Evolutionary conservation across 2,329 filamentous ascomycete genomes (phyloP), one percentile per base, ranked within the genome.

Genomic region (Aspergillus latus): DNA sequence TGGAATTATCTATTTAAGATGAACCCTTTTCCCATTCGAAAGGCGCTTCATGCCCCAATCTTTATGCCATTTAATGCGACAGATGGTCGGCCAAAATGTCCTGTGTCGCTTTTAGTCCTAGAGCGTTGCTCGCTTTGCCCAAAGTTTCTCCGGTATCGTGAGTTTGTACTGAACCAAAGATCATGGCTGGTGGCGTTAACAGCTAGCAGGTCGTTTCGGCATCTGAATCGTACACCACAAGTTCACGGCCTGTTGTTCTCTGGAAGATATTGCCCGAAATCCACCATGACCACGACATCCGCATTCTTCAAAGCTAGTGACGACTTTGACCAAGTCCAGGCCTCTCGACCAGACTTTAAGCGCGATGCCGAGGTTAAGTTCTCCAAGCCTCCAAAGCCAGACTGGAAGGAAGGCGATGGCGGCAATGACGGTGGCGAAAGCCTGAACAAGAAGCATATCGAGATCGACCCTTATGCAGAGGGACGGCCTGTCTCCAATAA

Each of bases 381-480:
- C 57, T 72, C 71, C 36, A 76, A 79, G 62, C 70, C 76, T 1
- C 71, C 71, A 8, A 72, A 74, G 48, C 73, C 74, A 2, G 57
- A 66, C 4, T 79, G 77, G 77, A 73, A 73, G 32, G 63, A 72
- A 40, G 77, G 76, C 16, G 68, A 74, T 21, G 76, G 76, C 3
- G 73, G 68, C 2, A 79, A 74, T 30, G 74, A 78, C 59, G 69
- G 72, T 15, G 79, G 80, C 10, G 76, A 75, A 49, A 73, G 74
- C 54, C 66, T 83, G 60, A 69, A 77, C 53, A 83, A 84, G 57
- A 71, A 77, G 1, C 90, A 96, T 75, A 74, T 93, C 62, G 78
- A 86, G 68, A 96, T 97, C 65, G 88, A 96, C 72, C 92, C 92
- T 0, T 86, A 92, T 71, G 87, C 82, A 54, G 77, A 85, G 29